These are phyloP conservation scores for Novymonas esmeraldas DNA, from an alignment of 208 protist genomes.

Conservation along the genomic window DNA sequence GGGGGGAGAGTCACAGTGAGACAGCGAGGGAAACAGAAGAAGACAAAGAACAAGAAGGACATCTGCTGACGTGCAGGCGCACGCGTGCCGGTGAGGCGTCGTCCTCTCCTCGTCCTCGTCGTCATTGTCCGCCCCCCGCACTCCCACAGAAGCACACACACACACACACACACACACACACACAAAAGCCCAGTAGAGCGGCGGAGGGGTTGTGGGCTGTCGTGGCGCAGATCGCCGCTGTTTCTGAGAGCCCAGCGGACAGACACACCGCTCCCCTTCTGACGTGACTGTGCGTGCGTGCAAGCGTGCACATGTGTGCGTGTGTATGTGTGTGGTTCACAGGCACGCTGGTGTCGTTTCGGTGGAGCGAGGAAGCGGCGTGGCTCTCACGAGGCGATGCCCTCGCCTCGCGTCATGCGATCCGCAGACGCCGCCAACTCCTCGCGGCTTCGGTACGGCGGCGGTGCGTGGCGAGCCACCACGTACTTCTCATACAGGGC, in stretches of 20 bases:
- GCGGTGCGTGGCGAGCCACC: slow-evolving; percentile 29
- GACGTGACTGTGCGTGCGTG: neutral
- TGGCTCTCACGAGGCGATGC: slow-evolving; percentile 34
- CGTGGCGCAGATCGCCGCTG: no score
- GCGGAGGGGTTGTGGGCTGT: no score
- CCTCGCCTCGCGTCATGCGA: slow-evolving; percentile 68
- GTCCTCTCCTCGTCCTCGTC: no score
- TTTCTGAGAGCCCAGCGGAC: no score
- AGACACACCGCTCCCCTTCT: no score
- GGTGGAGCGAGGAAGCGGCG: neutral
- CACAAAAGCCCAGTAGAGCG: neutral
- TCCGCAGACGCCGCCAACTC: slow-evolving; percentile 52
- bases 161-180: neutral
- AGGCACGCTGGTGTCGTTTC: neutral
- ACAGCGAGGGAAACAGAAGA: neutral
- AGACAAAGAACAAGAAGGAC: no score
- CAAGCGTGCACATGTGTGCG: neutral
- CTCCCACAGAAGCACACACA: neutral
- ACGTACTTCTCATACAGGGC: slow-evolving; percentile 83
- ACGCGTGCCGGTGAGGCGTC: no score
- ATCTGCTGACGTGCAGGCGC: no score
- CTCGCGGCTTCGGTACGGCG: slow-evolving; percentile 30
- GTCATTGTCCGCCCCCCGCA: no score
- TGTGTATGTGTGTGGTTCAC: neutral
- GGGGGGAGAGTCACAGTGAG: no score